Conservation (phyloP, 2,329 filamentous ascomycete species). For the Claviceps pazoutovae region DNA sequence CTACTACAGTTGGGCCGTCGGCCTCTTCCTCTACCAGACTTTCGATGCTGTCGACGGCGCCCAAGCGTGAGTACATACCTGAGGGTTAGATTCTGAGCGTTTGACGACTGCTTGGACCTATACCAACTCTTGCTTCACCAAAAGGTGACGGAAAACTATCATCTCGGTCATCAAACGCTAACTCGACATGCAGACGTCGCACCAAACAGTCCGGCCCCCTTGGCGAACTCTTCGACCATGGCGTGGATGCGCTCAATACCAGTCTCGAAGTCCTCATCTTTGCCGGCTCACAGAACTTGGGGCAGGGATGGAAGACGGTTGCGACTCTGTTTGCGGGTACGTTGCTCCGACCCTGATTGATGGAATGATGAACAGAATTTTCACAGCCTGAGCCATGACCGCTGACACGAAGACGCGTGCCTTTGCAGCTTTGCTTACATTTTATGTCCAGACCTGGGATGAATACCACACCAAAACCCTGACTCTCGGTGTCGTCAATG, state of each 20-base stretch:
- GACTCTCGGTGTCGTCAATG: conserved; percentile 81
- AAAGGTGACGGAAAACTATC: not conserved
- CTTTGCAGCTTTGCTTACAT: conserved; percentile 66
- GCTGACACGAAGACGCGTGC: not conserved
- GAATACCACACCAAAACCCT: conserved; percentile 97
- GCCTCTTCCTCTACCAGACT: conserved; percentile 91
- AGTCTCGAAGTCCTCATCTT: conserved; percentile 89
- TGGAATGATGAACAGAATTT: not conserved
- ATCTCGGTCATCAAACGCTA: not conserved
- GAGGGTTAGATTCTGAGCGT: not conserved
- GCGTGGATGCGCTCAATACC: conserved; percentile 92
- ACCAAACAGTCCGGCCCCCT: conserved; percentile 87
- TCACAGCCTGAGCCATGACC: not conserved
- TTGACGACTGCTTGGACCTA: not conserved
- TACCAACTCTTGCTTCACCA: not conserved
- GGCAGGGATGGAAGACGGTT: conserved; percentile 82
- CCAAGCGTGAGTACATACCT: conserved; percentile 57
- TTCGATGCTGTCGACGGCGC: conserved; percentile 94
- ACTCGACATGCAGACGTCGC: conserved; percentile 44
- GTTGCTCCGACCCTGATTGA: no score
- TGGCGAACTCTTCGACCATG: conserved; percentile 94
- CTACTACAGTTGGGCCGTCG: conserved; percentile 80
- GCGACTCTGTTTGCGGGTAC: conserved; percentile 68
- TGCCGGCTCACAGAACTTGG: conserved; percentile 81
- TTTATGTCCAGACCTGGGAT: conserved; percentile 98